Evolutionary conservation across 148 eudicot genomes (phyloP), one percentile per base, ranked within the genome.

Genomic region (Vaccinium myrtillus): DNA sequence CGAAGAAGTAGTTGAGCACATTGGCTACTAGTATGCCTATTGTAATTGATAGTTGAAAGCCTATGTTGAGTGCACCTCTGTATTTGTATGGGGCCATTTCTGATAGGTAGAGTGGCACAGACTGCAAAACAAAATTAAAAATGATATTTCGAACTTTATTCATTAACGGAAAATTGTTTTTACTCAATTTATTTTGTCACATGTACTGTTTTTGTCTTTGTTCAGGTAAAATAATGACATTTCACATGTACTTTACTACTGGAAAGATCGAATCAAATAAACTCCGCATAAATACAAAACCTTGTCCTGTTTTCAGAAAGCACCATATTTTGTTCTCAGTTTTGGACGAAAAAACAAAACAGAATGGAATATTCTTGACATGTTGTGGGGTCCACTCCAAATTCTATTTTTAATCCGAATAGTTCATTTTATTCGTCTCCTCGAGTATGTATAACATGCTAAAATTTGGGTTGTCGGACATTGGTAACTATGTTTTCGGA

Each of bases 1-100:
- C 84, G 1, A 90, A 89, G 75, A 82, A 88, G 80, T 88, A 90
- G 80, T 90, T 90, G 19, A 90, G 58, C 0, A 90, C 50, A 58
- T 84, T 86, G 50, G 92, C 89, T 1, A 81, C 39, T 3, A 90
- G 49, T 16, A 88, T 84, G 6, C 92, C 92, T 7, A 86, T 70
- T 7, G 88, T 87, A 27, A 90, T 86, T 13, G 88, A 73, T 1
- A 90, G 54, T 53, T 90, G 91, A 18, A 90, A 90, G 43, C 90
- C 82, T 3, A 75, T 84, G 88, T 90, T 90, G 77, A 90, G 87
- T 58, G 87, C 80, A 59, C 92, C 92, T 84, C 92, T 81, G 79
- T 49, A 90, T 54, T 80, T 88, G 81, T 87, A 81, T 2, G 92
- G 92, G 3, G 92, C 92, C 91, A 90, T 90, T 79, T 90, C 92